Percentiles rank a stretch among this genome's conserved stretches.
Evolutionary conservation across 2,329 filamentous ascomycete genomes (phyloP).

Genomic region (Knufia petricola): DNA sequence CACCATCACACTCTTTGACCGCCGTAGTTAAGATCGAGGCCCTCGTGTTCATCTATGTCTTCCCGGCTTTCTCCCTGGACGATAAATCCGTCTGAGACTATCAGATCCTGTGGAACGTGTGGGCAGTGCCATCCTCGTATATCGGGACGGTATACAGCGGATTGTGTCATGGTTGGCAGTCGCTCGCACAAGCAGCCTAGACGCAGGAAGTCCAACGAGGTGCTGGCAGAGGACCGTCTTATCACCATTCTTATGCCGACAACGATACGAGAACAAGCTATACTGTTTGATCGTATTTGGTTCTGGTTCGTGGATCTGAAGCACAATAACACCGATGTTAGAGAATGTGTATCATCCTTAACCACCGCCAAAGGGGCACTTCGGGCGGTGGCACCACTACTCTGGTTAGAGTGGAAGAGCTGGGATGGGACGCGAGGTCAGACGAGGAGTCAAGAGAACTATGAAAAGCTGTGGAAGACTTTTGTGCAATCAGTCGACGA

Average conservation of each 20-base stretch:
- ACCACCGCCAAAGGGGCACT: not conserved
- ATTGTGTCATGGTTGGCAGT: not conserved
- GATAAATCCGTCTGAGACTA: too few species aligned
- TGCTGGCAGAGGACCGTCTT: not conserved
- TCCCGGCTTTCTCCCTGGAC: too few species aligned
- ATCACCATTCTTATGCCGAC: not conserved
- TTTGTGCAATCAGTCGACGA: not conserved
- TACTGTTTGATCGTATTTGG: not conserved
- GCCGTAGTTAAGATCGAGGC: too few species aligned
- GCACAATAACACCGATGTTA: not conserved
- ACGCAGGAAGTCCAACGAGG: not conserved
- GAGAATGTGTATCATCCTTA: not conserved
- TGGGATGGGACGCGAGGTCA: not conserved
- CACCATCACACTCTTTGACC: too few species aligned
- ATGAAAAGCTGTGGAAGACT: not conserved
- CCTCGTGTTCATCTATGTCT: too few species aligned
- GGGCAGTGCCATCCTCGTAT: not conserved
- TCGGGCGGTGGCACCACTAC: not conserved
- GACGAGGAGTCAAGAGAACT: constrained; percentile 3
- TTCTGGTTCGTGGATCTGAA: not conserved
- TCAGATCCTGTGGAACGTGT: too few species aligned
- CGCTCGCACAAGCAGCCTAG: not conserved
- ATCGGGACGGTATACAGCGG: not conserved
- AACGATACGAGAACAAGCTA: not conserved
- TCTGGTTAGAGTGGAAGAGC: not conserved